Evolutionary conservation across 2,329 filamentous ascomycete genomes (phyloP), one percentile per base, ranked within the genome.

Genomic region (Trichoderma sp.): DNA sequence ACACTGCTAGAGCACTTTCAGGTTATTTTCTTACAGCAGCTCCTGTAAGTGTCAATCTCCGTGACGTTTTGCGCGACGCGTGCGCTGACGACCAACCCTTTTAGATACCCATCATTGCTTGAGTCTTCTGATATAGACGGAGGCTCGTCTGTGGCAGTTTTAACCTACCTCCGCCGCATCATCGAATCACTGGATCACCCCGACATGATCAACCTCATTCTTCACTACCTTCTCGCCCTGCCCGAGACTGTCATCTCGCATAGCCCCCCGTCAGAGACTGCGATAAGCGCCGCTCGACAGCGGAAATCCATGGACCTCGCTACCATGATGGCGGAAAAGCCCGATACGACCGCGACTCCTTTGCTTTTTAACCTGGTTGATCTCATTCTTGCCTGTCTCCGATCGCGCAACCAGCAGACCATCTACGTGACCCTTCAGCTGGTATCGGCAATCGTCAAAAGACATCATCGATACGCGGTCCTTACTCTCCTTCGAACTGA

Each of bases 51-150:
- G 12, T 32, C 12, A 22, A 19, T 61, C n/a, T n/a, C n/a, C 42
- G n/a, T 22, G 10, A 22, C 13, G 19, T 13, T 50, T 50, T 22
- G 25, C 34, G 29, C 42, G 29, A 6, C 35, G 25, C 10, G 1
- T 35, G 39, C 25, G 59, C 59, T 63, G 5, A 63, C 27, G 25
- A 22, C 8, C 17, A 8, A 9, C 34, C 22, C 39, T 45, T 57
- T 70, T 72, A 95, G 92, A 81, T 97, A 99, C 77, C 95, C 95
- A 2, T 99, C 96, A 1, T 84, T 99, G 35, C 85, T 99, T 15
- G 94, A 99, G 78, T 99, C 95, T 10, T 98, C 95, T 1, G 95
- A 99, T 80, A 92, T 96, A 45, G 94, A 98, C 78, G 95, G 94
- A 71, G 95, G 95, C 64, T 99, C 95, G 7, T 97, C 95, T 0